Evolutionary conservation across 2,329 filamentous ascomycete genomes (phyloP).

Genomic region (Chaetomium globosum): DNA sequence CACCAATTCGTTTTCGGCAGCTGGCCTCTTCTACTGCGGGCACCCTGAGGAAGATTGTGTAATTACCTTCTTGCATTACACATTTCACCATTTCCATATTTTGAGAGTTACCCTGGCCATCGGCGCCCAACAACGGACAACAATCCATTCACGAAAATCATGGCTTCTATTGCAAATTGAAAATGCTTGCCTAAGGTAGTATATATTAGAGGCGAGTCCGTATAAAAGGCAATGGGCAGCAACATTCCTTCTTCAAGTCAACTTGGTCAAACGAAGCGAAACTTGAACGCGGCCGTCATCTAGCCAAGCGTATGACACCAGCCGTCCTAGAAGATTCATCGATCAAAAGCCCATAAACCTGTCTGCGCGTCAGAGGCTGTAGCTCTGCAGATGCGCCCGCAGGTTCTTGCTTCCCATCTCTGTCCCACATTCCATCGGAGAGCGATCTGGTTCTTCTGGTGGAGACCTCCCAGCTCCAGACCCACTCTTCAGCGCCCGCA

Average conservation of each 20-base stretch:
- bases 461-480: neutral
- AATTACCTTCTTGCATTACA: neutral
- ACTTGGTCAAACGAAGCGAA: neutral
- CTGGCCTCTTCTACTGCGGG: neutral
- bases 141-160: neutral
- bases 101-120: neutral
- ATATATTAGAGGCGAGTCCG: neutral
- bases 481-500: slow-evolving; percentile 9
- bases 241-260: neutral
- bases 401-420: neutral
- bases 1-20: slow-evolving; percentile 4
- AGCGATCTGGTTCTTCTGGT: slow-evolving; percentile 13
- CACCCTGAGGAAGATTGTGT: neutral
- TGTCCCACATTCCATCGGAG: neutral
- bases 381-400: neutral
- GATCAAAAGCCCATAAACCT: neutral
- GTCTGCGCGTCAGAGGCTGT: neutral
- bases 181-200: neutral
- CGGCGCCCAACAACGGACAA: neutral
- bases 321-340: neutral
- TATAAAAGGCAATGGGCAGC: neutral
- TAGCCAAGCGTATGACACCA: neutral
- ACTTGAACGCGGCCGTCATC: neutral
- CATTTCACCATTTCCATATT: neutral
- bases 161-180: neutral